Percentiles rank a stretch among this genome's conserved stretches.
Evolutionary conservation across 2,329 filamentous ascomycete species (phyloP).

Genomic region (Fusarium dlaminii): DNA sequence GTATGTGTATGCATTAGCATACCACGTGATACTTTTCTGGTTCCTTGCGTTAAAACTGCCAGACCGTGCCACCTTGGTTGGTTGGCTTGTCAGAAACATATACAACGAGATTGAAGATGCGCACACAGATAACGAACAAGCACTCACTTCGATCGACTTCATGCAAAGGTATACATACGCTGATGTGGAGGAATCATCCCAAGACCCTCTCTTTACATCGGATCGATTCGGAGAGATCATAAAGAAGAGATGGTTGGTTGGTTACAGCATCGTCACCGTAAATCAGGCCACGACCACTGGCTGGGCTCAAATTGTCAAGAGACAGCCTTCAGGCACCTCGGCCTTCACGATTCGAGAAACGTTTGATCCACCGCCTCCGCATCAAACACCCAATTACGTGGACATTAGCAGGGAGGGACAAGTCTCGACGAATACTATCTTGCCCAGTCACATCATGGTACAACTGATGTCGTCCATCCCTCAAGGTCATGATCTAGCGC

Average conservation of each 20-base stretch:
- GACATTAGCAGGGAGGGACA: conserved; percentile 62
- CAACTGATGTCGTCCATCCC: conserved; percentile 73
- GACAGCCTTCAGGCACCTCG: conserved; percentile 75
- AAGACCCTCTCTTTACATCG: conserved; percentile 72
- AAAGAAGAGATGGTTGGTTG: conserved; percentile 76
- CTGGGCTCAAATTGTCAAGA: conserved; percentile 75
- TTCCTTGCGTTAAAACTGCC: conserved; percentile 88
- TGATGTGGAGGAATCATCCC: conserved; percentile 80
- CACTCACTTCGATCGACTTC: conserved; percentile 91
- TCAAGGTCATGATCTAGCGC: conserved; percentile 65
- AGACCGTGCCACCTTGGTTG: conserved; percentile 84
- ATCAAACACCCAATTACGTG: conserved; percentile 60
- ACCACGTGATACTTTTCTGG: conserved; percentile 97
- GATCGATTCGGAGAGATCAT: conserved; percentile 72
- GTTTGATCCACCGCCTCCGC: conserved; percentile 66
- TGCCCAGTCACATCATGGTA: conserved; percentile 79
- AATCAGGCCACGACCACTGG: conserved; percentile 74
- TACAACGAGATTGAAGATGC: conserved; percentile 79
- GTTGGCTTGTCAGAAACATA: conserved; percentile 89
- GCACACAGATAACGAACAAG: conserved; percentile 87
- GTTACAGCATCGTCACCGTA: conserved; percentile 78
- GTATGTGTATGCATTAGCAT: conserved; percentile 93
- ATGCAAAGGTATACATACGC: conserved; percentile 90
- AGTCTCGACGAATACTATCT: conserved; percentile 65
- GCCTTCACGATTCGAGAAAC: conserved; percentile 68